These are phyloP conservation scores for Phellopilus nigrolimitatus DNA, from an alignment of 1,284 basidiomycete species.

Conservation along the genomic window DNA sequence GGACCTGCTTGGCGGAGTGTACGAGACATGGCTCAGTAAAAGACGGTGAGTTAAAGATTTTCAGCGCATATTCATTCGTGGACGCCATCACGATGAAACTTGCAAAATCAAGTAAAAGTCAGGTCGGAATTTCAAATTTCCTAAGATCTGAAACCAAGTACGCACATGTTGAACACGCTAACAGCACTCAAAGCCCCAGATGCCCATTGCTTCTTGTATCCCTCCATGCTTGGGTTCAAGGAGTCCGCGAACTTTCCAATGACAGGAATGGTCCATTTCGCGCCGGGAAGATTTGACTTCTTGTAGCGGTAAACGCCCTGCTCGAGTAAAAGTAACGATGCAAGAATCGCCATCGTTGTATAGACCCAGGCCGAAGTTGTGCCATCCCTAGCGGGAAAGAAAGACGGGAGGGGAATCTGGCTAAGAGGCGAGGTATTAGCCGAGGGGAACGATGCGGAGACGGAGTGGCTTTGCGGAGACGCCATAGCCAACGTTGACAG, in stretches of 20 bases:
- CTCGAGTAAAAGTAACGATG: slow-evolving; percentile 68
- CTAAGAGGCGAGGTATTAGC: slow-evolving; percentile 3
- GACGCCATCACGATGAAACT: slow-evolving; percentile 98
- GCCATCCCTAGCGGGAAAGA: slow-evolving; percentile 1
- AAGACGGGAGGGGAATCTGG: slow-evolving; percentile 13
- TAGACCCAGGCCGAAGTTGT: slow-evolving; percentile 51
- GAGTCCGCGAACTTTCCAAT: slow-evolving; percentile 93
- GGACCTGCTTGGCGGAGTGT: slow-evolving; percentile 85
- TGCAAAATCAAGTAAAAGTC: slow-evolving; percentile 14
- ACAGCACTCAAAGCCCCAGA: slow-evolving; percentile 80
- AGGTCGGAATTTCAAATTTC: slow-evolving; percentile 8
- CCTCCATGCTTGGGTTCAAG: slow-evolving; percentile 81
- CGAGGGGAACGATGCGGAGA: slow-evolving; percentile 10
- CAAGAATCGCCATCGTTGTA: slow-evolving; percentile 58
- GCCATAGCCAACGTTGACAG: slow-evolving; percentile 7
- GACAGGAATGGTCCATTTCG: slow-evolving; percentile 87
- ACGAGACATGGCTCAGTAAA: slow-evolving; percentile 94
- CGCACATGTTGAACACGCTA: slow-evolving; percentile 95
- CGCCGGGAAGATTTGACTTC: slow-evolving; percentile 83
- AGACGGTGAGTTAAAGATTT: slow-evolving; percentile 88
- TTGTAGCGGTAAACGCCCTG: slow-evolving; percentile 85
- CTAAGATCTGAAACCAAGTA: slow-evolving; percentile 22
- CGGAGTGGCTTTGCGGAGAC: slow-evolving; percentile 8
- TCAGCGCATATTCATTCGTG: slow-evolving; percentile 85
- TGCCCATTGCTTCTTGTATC: slow-evolving; percentile 87